These are phyloP conservation scores for Podospora bellae-mahoneyi DNA, from an alignment of 495 filamentous ascomycete genomes.

Conservation along the genomic window DNA sequence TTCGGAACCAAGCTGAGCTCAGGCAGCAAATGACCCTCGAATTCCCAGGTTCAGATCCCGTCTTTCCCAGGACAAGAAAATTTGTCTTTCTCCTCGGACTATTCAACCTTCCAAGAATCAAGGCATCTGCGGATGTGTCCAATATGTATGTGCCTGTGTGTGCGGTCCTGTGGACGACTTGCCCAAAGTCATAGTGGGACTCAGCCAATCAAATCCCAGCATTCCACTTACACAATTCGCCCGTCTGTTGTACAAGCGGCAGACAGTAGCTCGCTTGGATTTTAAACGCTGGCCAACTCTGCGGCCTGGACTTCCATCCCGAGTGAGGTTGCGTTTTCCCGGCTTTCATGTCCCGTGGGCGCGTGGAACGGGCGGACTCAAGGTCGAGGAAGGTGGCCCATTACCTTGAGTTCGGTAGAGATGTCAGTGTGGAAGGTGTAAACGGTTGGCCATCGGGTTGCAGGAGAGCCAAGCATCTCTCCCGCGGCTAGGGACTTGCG, in stretches of 20 bases:
- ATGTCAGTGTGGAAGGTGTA: not conserved
- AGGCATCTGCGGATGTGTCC: too few species aligned
- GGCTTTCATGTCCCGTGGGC: not conserved
- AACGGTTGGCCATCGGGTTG: not conserved
- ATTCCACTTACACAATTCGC: not conserved
- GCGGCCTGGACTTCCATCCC: not conserved
- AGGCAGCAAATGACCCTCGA: too few species aligned
- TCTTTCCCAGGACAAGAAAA: too few species aligned
- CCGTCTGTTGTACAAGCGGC: not conserved
- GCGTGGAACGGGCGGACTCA: not conserved
- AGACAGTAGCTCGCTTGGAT: not conserved
- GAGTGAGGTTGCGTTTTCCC: not conserved
- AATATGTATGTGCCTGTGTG: not conserved
- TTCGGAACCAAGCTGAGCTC: too few species aligned
- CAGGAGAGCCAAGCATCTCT: not conserved
- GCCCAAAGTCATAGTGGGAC: too few species aligned
- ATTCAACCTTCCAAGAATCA: too few species aligned
- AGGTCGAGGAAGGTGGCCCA: not conserved
- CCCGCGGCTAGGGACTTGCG: not conserved
- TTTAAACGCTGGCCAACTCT: not conserved
- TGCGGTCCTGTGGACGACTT: not conserved
- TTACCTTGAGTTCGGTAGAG: not conserved
- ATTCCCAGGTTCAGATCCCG: too few species aligned
- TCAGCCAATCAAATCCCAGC: not conserved
- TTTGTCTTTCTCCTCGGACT: too few species aligned